Percentiles rank a stretch among this genome's conserved stretches.
Conservation (phyloP, 2,329 filamentous ascomycete genomes). For the Tolypocladium inflatum region DNA sequence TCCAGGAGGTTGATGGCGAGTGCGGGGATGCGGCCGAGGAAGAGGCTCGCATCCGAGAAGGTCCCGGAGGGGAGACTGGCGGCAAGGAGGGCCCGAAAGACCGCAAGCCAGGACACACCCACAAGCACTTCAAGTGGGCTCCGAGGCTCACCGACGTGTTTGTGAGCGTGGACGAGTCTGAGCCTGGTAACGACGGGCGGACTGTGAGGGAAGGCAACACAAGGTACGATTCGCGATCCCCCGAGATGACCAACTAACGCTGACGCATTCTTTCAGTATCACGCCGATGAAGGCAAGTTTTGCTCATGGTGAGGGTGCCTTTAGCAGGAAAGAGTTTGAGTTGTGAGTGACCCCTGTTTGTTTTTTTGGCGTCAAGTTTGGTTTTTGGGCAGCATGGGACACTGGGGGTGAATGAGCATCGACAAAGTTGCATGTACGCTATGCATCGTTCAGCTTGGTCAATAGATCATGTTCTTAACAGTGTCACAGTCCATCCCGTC, state of each 20-base stretch:
- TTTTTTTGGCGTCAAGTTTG: background rate
- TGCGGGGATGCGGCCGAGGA: slow-evolving; percentile 56
- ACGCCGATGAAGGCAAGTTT: slow-evolving; percentile 91
- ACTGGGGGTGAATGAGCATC: slow-evolving; percentile 3
- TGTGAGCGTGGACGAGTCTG: slow-evolving; percentile 70
- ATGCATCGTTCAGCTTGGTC: slow-evolving; percentile 8
- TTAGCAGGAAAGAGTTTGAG: slow-evolving; percentile 63
- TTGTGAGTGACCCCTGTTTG: slow-evolving; percentile 57
- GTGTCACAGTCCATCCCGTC: slow-evolving; percentile 14
- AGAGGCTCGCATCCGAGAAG: slow-evolving; percentile 65
- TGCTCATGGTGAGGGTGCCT: slow-evolving; percentile 59
- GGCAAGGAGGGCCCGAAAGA: slow-evolving; percentile 15
- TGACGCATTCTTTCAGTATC: slow-evolving; percentile 44
- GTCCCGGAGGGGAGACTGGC: slow-evolving; percentile 40
- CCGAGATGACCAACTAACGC: background rate
- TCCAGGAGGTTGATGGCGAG: slow-evolving; percentile 65
- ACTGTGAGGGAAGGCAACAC: slow-evolving; percentile 80
- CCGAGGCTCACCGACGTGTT: slow-evolving; percentile 82
- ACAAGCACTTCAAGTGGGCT: slow-evolving; percentile 93
- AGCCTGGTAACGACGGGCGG: slow-evolving; percentile 87
- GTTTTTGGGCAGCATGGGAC: background rate
- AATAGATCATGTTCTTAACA: slow-evolving; percentile 26
- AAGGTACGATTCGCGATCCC: slow-evolving; percentile 45
- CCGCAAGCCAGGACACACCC: slow-evolving; percentile 44
- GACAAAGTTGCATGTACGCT: slow-evolving; percentile 16